Evolutionary conservation across 345 rosid species (phyloP), one percentile per base, ranked within the genome.

Genomic region (Melastoma malabathricum): DNA sequence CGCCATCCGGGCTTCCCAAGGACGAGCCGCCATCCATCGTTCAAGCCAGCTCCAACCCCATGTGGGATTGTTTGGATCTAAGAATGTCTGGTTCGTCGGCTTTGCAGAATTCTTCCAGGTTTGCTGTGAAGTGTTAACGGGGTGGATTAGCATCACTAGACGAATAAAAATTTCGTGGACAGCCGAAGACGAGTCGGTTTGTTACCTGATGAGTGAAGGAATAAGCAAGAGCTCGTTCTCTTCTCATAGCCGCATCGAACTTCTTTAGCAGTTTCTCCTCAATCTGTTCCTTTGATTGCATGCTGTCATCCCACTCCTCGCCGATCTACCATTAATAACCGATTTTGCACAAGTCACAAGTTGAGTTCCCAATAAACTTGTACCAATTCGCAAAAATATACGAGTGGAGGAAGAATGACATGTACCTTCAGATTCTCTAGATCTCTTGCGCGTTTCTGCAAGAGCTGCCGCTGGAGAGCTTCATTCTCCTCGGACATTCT

Each of bases 1-100:
- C 19, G 22, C 18, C 57, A 64, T 55, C 16, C 53, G 64, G 59
- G 61, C 67, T 50, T 89, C 96, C 75, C 87, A 66, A 55, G 96
- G 96, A 56, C 82, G 74, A 31, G 92, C 81, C 59, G 96, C 87
- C 89, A 87, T 92, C 99, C 97, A 83, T 61, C 97, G 67, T 59
- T 88, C 99, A 68, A 92, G 69, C 97, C 97, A 88, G 70, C 97
- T 83, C 97, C 99, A 92, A 52, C 99, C 97, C 99, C 99, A 92
- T 13, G 81, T 58, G 10, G 90, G 95, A 64, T 85, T 84, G 70
- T 71, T 79, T 2, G 82, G 84, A 72, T 77, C 92, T 84, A 78
- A 79, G 74, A 88, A 87, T 78, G 81, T 69, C 9, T 81, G 83
- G 50, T 70, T 79, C 48, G 63, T 75, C 43, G 75, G 56, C 66